Percentiles rank a stretch among this genome's conserved stretches.
Conservation (phyloP, 1,139 yeast genomes). For the Saccharomyces hybrid region DNA sequence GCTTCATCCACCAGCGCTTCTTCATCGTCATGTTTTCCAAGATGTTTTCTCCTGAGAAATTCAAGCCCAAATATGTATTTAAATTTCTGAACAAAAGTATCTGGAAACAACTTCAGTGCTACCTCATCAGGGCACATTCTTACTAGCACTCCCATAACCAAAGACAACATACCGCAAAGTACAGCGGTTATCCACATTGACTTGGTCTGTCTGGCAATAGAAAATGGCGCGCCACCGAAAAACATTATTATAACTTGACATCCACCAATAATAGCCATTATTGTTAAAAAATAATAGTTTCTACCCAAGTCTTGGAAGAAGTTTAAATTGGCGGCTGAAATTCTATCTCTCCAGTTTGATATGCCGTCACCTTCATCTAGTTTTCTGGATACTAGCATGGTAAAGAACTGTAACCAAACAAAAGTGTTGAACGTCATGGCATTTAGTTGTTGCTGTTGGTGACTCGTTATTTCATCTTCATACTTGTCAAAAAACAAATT, state of each 20-base stretch:
- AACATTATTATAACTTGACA: slow-evolving; percentile 86
- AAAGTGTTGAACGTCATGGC: slow-evolving; percentile 92
- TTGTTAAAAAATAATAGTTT: slow-evolving; percentile 72
- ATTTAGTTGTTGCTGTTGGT: slow-evolving; percentile 52
- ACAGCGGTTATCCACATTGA: slow-evolving; percentile 88
- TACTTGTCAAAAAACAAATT: slow-evolving; percentile 46
- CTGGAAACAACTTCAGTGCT: slow-evolving; percentile 65
- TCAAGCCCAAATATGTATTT: slow-evolving; percentile 44
- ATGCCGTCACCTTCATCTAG: slow-evolving; percentile 82
- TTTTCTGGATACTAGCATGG: slow-evolving; percentile 83
- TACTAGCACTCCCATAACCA: slow-evolving; percentile 71
- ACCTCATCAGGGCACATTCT: slow-evolving; percentile 79
- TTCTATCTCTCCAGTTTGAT: slow-evolving; percentile 48
- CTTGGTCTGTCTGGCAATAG: slow-evolving; percentile 69
- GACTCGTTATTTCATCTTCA: slow-evolving; percentile 35
- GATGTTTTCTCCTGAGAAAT: slow-evolving; percentile 33
- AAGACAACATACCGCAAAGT: slow-evolving; percentile 70
- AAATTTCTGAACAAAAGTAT: slow-evolving; percentile 42
- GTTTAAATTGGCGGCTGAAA: slow-evolving; percentile 57
- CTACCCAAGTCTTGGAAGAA: slow-evolving; percentile 75
- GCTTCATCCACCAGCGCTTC: slow-evolving; percentile 11
- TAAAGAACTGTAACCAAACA: slow-evolving; percentile 97
- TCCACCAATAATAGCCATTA: slow-evolving; percentile 68
- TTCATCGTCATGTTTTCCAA: slow-evolving; percentile 14
- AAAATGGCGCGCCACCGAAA: slow-evolving; percentile 95